These are phyloP conservation scores for Nicotiana otophora DNA, from an alignment of 257 asterid genomes.

Conservation along the genomic window DNA sequence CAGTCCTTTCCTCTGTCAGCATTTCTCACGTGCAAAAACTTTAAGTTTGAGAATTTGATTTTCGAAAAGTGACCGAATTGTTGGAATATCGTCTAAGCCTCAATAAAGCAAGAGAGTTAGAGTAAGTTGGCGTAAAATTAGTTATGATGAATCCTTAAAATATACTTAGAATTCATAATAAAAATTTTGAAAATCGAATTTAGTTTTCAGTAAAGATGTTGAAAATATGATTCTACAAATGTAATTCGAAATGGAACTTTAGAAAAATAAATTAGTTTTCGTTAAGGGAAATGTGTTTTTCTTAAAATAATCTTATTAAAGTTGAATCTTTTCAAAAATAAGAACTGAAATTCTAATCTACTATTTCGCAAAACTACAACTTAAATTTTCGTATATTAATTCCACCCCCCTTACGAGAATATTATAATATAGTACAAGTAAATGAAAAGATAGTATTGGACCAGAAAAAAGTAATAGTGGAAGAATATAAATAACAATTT, in stretches of 20 bases:
- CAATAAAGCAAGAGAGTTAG: too few species aligned
- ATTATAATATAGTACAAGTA: neutral
- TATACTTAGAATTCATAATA: too few species aligned
- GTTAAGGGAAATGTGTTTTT: neutral
- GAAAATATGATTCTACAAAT: too few species aligned
- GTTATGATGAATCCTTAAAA: too few species aligned
- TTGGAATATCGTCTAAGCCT: neutral
- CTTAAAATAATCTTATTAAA: too few species aligned
- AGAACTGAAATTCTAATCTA: neutral
- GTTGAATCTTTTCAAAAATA: too few species aligned
- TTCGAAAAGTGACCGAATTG: neutral
- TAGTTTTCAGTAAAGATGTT: too few species aligned
- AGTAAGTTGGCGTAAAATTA: too few species aligned
- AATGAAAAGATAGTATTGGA: neutral
- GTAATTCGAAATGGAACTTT: neutral
- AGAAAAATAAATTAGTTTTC: too few species aligned
- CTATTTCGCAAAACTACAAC: neutral
- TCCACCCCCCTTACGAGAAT: neutral
- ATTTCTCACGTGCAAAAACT: neutral
- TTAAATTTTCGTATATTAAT: too few species aligned
- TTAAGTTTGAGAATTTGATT: too few species aligned
- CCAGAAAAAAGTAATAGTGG: neutral
- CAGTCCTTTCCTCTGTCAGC: neutral
- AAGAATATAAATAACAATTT: neutral
- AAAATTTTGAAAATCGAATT: too few species aligned